A percentile compares a stretch with the other conserved stretches of the same genome.
Evolutionary conservation across 2,329 filamentous ascomycete genomes (phyloP).

Genomic region (Leptosphaerulina australis): DNA sequence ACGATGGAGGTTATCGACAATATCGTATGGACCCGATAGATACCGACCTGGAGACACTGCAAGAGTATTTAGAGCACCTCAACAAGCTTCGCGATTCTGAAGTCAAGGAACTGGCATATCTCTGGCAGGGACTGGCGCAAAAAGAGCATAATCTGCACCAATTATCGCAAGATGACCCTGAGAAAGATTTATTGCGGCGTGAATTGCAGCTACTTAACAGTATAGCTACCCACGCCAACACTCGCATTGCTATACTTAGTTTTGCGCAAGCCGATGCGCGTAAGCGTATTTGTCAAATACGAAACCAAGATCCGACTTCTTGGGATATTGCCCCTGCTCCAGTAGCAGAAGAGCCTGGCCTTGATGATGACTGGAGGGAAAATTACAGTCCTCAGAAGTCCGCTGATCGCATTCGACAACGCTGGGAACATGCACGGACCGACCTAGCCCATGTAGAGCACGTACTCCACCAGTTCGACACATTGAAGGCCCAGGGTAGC

Average conservation of each 20-base stretch:
- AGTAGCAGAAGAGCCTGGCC: neutral
- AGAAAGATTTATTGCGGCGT: constrained; percentile 22
- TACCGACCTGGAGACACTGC: constrained; percentile 18
- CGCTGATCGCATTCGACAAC: constrained; percentile 3
- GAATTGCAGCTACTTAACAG: constrained; percentile 29
- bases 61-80: constrained; percentile 24
- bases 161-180: constrained; percentile 13
- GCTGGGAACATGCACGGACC: constrained; percentile 2
- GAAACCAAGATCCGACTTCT: constrained; percentile 4
- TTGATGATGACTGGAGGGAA: neutral
- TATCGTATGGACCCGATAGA: constrained; percentile 19
- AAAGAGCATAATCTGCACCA: constrained; percentile 29
- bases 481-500: constrained; percentile 7
- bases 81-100: constrained; percentile 15
- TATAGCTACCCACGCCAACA: constrained; percentile 9
- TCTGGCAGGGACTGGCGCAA: constrained; percentile 22
- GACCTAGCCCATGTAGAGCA: constrained; percentile 1
- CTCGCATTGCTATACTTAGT: constrained; percentile 19
- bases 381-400: constrained; percentile 1
- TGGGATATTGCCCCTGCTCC: neutral
- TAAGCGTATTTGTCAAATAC: constrained; percentile 24
- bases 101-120: constrained; percentile 19
- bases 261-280: constrained; percentile 24
- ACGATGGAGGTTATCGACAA: constrained; percentile 21
- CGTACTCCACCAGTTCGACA: constrained; percentile 6